Base-by-base conservation (phyloP, 2,329 filamentous ascomycete species). In the Xylariaceae sp. region DNA sequence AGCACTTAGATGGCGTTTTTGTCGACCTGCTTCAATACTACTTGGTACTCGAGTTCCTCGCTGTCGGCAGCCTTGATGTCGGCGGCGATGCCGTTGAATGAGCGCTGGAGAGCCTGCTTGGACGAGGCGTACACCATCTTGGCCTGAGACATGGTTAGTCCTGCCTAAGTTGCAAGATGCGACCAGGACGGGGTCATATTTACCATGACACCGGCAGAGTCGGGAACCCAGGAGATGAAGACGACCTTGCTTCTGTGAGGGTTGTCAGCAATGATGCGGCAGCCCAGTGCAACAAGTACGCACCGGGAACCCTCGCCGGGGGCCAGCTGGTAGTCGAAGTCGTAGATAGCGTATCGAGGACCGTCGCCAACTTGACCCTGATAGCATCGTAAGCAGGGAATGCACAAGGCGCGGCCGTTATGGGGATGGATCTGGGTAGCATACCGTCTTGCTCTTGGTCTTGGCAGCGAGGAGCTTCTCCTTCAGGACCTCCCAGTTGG, bases 81-180 rank as follows among this genome's bases (percentile, higher is more conserved):
- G 62, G 77, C 74, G 54, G 85, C 86, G 62, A 92, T 75, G 57
- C 87, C 88, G 67, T 82, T 87, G 57, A 94, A 81, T 44, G 86
- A 72, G 71, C 85, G 85, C 81, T 90, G 92, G 61, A 94, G 80
- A 52, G 87, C 86, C 64, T 91, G 87, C 77, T 92, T 94, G 72
- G 89, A 94, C 45, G 89, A 88, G 63, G 88, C 87, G 78, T 92
- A 94, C 71, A 90, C 80, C 89, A 94, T 94, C 80, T 90, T 90
- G 72, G 86, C 80, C 88, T 60, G 50, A 41, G 32, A n/a, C 15
- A 30, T 17, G 42, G 58, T 62, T 51, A 59, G 52, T 45, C 36
- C 38, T n/a, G 10, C 31, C 35, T 22, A 27, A 22, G 19, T 6
- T 18, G 14, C 18, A n/a, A 18, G 19, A 12, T 14, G 19, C 10